Conservation (phyloP, 225 moss, liverwort and hornwort genomes). For the Anthoceros angustus region DNA sequence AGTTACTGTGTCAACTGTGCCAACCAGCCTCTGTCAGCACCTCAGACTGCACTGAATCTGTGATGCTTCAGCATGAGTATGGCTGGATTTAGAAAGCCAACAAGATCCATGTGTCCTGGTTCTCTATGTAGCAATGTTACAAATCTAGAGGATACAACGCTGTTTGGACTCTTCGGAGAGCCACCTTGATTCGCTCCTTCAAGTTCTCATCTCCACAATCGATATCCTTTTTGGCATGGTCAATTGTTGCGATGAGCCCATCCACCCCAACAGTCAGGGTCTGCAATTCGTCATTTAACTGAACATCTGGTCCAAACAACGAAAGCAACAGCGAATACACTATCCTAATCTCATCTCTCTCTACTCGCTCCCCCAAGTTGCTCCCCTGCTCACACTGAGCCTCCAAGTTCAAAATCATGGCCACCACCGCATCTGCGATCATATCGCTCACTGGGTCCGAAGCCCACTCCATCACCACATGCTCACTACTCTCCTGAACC, state of each 20-base stretch:
- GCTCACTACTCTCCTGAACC: conserved; percentile 70
- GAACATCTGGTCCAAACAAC: conserved; percentile 59
- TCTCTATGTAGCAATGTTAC: conserved; percentile 9
- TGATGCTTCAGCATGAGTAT: no score
- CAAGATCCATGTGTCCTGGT: no score
- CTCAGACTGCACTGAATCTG: no score
- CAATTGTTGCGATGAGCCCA: conserved; percentile 54
- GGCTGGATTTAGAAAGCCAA: no score
- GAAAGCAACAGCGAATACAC: conserved; percentile 76
- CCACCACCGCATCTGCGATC: conserved; percentile 81
- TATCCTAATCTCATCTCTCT: conserved; percentile 80
- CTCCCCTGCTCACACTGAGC: conserved; percentile 58
- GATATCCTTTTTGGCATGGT: conserved; percentile 83
- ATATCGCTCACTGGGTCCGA: conserved; percentile 91
- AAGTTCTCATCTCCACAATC: conserved; percentile 67
- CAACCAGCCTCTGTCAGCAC: no score
- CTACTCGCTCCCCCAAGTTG: conserved; percentile 40
- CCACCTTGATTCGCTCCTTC: conserved; percentile 73
- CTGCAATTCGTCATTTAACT: conserved; percentile 50
- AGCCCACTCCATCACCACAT: conserved; percentile 63
- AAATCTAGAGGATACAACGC: conserved; percentile 75
- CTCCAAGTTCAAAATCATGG: conserved; percentile 77
- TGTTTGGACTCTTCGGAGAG: conserved; percentile 86
- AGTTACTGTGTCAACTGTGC: no score
- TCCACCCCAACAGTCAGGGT: conserved; percentile 59